Conservation (phyloP, 2,329 filamentous ascomycete genomes). For the Ophidiomyces ophidiicola region DNA sequence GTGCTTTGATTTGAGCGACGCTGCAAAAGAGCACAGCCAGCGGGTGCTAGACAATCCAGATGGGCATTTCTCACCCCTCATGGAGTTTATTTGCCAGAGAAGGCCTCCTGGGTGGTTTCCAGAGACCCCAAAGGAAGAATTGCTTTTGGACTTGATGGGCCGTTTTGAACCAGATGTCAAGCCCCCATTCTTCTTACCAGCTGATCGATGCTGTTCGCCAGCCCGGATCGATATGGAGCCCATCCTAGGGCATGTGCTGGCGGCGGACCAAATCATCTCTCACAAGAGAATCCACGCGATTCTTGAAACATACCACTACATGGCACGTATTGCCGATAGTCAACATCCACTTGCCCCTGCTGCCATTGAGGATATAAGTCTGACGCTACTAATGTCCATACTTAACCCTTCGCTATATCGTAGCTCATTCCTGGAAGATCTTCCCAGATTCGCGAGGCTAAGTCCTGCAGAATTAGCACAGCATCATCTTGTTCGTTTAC, state of each 20-base stretch:
- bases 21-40: slow-evolving; percentile 2
- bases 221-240: not conserved
- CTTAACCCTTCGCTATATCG: not conserved
- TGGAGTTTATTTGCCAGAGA: not conserved
- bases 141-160: no score
- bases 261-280: not conserved
- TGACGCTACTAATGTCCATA: slow-evolving; percentile 2
- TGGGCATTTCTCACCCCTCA: slow-evolving; percentile 1
- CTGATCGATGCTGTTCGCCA: not conserved
- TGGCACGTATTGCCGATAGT: not conserved
- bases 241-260: not conserved
- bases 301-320: not conserved
- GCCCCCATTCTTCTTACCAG: no score
- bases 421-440: not conserved
- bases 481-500: not conserved
- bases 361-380: not conserved
- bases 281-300: not conserved
- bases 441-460: not conserved
- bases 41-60: slow-evolving; percentile 1
- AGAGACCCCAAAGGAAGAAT: no score
- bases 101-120: no score
- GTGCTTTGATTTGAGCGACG: not conserved
- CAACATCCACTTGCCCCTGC: not conserved
- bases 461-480: not conserved
- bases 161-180: no score